Base-by-base conservation (phyloP, 257 asterid genomes). In the Rauvolfia tetraphylla region DNA sequence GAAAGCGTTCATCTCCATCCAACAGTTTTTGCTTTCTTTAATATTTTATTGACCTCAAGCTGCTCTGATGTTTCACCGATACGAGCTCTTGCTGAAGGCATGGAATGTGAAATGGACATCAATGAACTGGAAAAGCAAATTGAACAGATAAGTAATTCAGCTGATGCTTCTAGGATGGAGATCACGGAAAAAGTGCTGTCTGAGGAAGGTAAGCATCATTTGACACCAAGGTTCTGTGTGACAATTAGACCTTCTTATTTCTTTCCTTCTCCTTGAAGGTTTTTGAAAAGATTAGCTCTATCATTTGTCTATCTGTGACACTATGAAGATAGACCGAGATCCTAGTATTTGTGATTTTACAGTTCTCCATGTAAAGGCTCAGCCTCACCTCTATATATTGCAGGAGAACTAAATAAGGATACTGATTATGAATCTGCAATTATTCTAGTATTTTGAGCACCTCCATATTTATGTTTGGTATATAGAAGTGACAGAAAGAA, bases 51-150 rank as follows among this genome's bases (percentile, higher is more conserved):
- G 62, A 68, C 84, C 53, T 65, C 84, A 73, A 72, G 70, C 75
- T 41, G 59, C 82, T 78, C 75, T 67, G 81, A 68, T 33, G 67
- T 67, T 58, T 75, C 79, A 31, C 83, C 73, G 38, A 54, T 73
- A 41, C 72, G 83, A 68, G 62, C 67, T 46, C 15, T 59, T 38
- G 84, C 22, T 65, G 88, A 88, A 25, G 76, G 79, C 72, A 68
- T 72, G 76, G 87, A 87, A 72, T 70, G 79, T 68, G 90, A 87
- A 78, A 65, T 82, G 79, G 95, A 89, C 79, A 71, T 82, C 34
- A 69, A 81, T 76, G 79, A 78, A 81, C 85, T 84, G 70, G 91
- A 83, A 68, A 82, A 83, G 79, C 93, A 85, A 80, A 85, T 83
- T 68, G 82, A 84, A 76, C 81, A 82, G 76, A 85, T 87, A 78